A percentile compares a stretch with the other conserved stretches of the same genome.
Conservation (phyloP, 192 early-diverging fungal species). For the Backusella circina region DNA sequence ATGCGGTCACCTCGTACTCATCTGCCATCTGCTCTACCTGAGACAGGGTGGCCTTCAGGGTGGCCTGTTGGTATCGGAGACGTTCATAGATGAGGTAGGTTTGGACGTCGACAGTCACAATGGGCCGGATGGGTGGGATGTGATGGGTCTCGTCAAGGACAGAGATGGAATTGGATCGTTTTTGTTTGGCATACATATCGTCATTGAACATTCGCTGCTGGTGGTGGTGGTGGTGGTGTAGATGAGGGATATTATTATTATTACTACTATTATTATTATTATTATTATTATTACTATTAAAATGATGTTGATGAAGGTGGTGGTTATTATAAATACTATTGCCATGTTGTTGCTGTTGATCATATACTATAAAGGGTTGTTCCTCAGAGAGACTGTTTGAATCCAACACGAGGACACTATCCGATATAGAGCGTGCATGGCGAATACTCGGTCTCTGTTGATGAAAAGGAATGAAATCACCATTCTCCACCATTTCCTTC, state of each 20-base stretch:
- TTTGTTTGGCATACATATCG: not conserved
- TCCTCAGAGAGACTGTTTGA: not conserved
- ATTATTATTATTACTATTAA: not conserved
- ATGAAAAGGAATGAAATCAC: not conserved
- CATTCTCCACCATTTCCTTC: not conserved
- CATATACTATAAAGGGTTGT: not conserved
- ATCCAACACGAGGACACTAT: not conserved
- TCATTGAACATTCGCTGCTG: not conserved
- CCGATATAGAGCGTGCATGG: not conserved
- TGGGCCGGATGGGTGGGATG: not conserved
- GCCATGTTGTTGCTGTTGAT: not conserved
- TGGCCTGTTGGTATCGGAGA: slow-evolving; percentile 20
- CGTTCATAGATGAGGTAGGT: slow-evolving; percentile 37
- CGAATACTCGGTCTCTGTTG: not conserved
- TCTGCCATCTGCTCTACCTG: slow-evolving; percentile 7
- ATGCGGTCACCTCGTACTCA: slow-evolving; percentile 3
- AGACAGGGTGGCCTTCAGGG: not conserved
- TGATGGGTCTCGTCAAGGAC: not conserved
- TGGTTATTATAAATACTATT: not conserved
- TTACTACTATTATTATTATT: not conserved
- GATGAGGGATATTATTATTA: not conserved
- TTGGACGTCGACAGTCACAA: slow-evolving; percentile 27
- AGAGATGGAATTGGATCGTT: not conserved
- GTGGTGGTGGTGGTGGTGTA: too few species aligned
- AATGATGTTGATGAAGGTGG: not conserved